These are phyloP conservation scores for Mortierella hygrophila DNA, from an alignment of 192 early-diverging fungal species.

Conservation along the genomic window DNA sequence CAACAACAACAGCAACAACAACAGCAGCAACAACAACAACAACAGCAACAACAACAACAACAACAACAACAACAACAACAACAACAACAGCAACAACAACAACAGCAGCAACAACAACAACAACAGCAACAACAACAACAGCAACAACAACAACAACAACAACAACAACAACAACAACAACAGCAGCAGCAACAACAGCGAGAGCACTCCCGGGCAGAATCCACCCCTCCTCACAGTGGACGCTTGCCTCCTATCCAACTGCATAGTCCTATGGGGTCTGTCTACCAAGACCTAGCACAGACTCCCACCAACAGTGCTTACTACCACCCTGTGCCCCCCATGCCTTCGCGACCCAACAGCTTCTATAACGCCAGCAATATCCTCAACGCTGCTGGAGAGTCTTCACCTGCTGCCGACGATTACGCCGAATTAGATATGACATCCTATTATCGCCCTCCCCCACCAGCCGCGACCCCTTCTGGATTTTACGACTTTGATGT, in stretches of 20 bases:
- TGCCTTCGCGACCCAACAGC: background rate
- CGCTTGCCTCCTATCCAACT: conserved; percentile 7
- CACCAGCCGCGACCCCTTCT: background rate
- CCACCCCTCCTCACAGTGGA: background rate
- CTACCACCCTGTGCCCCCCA: background rate
- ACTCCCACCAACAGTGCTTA: background rate
- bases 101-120: background rate
- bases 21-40: background rate
- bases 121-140: background rate
- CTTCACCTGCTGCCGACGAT: background rate
- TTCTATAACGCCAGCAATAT: background rate
- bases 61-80: conserved; percentile 1
- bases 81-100: background rate
- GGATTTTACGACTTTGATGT: conserved; percentile 28
- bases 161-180: conserved; percentile 6
- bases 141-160: background rate
- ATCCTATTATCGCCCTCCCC: conserved; percentile 22
- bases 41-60: background rate
- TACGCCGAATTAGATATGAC: background rate
- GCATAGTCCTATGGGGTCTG: conserved; percentile 11
- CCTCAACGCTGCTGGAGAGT: background rate
- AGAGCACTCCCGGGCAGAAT: background rate
- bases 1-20: background rate
- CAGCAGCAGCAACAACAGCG: background rate
- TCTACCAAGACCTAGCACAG: background rate